phyloP scores from a whole-genome alignment of 768 basidiomycete species.

The Hericium rajendrae region DNA sequence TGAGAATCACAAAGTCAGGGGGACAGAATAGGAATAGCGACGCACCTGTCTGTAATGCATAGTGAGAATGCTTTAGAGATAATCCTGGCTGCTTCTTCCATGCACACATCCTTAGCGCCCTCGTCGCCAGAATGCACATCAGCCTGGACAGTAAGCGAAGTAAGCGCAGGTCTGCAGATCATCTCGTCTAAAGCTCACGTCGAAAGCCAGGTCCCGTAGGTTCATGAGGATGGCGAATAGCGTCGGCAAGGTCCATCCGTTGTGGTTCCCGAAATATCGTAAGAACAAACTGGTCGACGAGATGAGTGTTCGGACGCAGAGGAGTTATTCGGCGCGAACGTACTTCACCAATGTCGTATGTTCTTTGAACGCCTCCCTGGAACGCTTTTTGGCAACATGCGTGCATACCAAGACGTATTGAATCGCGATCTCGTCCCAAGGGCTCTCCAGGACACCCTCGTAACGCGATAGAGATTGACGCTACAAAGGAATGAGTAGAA shows the following conservation, averaged over 20 bases:
- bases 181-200: conserved; percentile 36
- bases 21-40: background rate
- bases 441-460: conserved; percentile 54
- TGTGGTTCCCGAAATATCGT: conserved; percentile 70
- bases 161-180: background rate
- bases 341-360: conserved; percentile 69
- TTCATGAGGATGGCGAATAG: conserved; percentile 77
- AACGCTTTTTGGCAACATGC: conserved; percentile 57
- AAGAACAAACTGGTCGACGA: conserved; percentile 49
- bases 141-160: background rate
- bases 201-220: conserved; percentile 75
- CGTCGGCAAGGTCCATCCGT: conserved; percentile 80
- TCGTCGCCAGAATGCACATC: conserved; percentile 24
- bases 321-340: conserved; percentile 23
- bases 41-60: conserved; percentile 77
- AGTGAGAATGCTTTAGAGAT: conserved; percentile 85
- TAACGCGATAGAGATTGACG: conserved; percentile 31
- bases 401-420: conserved; percentile 72
- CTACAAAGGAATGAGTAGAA: conserved; percentile 9
- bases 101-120: conserved; percentile 51
- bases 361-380: conserved; percentile 71
- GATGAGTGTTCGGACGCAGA: background rate
- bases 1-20: background rate
- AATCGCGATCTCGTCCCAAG: conserved; percentile 83
- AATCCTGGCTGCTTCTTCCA: conserved; percentile 81